phyloP scores from a whole-genome alignment of 2,329 filamentous ascomycete species.

The Monilinia aucupariae region DNA sequence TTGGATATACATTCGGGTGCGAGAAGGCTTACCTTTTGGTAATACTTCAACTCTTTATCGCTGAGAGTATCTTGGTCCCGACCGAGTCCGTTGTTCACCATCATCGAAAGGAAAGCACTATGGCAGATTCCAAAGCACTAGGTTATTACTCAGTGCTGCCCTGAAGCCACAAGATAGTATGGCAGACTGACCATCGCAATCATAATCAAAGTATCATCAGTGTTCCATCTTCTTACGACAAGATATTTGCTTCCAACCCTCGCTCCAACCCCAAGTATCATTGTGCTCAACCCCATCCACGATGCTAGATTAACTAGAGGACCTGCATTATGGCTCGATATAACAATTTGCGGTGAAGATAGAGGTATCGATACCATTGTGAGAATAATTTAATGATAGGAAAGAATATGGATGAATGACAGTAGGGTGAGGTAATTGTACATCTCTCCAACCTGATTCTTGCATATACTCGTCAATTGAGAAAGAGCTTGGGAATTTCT shows the following conservation, averaged over 20 bases:
- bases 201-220: conserved; percentile 22
- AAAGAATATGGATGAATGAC: not conserved
- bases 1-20: not conserved
- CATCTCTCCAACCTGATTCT: not conserved
- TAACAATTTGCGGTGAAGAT: conserved; percentile 28
- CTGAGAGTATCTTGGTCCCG: conserved; percentile 19
- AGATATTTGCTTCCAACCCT: conserved; percentile 31
- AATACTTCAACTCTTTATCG: conserved; percentile 4
- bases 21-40: conserved; percentile 23
- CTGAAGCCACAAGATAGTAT: conserved; percentile 10
- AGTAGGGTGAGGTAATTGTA: conserved; percentile 6
- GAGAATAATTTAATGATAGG: not conserved
- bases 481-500: not conserved
- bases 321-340: conserved; percentile 39
- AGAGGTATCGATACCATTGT: conserved; percentile 2
- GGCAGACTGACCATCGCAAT: conserved; percentile 19
- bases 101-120: conserved; percentile 18
- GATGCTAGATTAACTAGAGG: conserved; percentile 38
- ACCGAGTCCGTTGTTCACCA: conserved; percentile 24
- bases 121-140: conserved; percentile 14
- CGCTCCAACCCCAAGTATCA: conserved; percentile 36
- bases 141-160: conserved; percentile 8
- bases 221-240: conserved; percentile 19
- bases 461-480: conserved; percentile 5
- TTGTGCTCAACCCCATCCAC: conserved; percentile 37